Conservation (phyloP, 352 stramenopile genomes). For the Globisporangium orthogonon region DNA sequence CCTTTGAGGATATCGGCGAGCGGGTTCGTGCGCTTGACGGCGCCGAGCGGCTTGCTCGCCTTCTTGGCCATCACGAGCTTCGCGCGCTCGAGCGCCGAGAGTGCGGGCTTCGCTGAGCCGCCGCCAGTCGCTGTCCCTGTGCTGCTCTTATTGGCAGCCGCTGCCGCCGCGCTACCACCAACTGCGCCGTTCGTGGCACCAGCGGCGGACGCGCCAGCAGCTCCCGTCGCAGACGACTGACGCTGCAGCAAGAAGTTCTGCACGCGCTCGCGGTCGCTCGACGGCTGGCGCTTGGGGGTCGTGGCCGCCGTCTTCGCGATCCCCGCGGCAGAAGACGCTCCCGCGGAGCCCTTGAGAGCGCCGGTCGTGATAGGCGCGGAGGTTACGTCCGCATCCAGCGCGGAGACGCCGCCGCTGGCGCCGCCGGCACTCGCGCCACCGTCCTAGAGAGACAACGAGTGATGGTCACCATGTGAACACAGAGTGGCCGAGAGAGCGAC, state of each 20-base stretch:
- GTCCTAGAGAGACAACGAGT: constrained; percentile 3
- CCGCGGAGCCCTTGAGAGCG: not conserved
- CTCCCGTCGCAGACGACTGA: constrained; percentile 14
- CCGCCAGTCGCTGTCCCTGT: not conserved
- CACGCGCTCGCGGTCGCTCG: constrained; percentile 46
- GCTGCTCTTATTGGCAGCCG: not conserved
- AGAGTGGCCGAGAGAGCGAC: not conserved
- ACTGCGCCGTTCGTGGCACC: not conserved
- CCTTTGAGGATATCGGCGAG: constrained; percentile 73
- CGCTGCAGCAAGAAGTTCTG: constrained; percentile 64
- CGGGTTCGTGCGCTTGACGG: constrained; percentile 70
- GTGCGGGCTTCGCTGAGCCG: constrained; percentile 10
- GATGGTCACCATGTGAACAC: not conserved
- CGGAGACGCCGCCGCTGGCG: not conserved
- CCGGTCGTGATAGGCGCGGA: not conserved
- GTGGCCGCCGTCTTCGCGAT: constrained; percentile 13
- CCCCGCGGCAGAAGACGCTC: not conserved
- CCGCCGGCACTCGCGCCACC: not conserved
- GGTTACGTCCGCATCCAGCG: not conserved
- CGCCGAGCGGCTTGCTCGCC: constrained; percentile 7
- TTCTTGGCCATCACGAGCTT: constrained; percentile 82
- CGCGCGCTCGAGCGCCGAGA: constrained; percentile 65
- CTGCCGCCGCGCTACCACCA: not conserved
- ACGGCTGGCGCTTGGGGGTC: constrained; percentile 45
- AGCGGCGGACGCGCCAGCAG: not conserved